Conservation (phyloP, 768 basidiomycete genomes). For the Pleurotus tuber-regium region DNA sequence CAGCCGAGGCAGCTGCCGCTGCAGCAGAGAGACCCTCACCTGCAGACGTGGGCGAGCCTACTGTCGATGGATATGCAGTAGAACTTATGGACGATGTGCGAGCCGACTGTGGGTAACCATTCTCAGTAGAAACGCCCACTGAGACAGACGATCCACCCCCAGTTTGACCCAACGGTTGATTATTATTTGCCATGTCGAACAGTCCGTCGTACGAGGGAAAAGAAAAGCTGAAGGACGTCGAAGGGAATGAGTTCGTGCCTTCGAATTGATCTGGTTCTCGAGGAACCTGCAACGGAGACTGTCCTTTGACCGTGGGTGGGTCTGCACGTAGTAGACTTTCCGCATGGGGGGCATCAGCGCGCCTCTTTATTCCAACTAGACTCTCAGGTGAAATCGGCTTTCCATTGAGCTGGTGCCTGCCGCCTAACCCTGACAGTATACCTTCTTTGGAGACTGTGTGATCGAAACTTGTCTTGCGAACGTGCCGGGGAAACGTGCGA, state of each 20-base stretch:
- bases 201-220: constrained; percentile 64
- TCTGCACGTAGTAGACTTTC: constrained; percentile 82
- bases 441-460: constrained; percentile 79
- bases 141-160: constrained; percentile 3
- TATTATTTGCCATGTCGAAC: constrained; percentile 46
- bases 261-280: constrained; percentile 36
- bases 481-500: constrained; percentile 76
- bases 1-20: constrained; percentile 63
- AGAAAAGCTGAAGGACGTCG: constrained; percentile 69
- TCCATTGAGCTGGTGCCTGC: constrained; percentile 80
- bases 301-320: constrained; percentile 54
- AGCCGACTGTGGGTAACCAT: constrained; percentile 13
- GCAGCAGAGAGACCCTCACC: constrained; percentile 61
- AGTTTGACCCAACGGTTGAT: constrained; percentile 3
- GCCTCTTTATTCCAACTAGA: constrained; percentile 70
- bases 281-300: constrained; percentile 21
- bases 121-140: constrained; percentile 4
- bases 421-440: constrained; percentile 54
- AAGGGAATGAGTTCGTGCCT: constrained; percentile 55
- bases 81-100: constrained; percentile 21
- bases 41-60: constrained; percentile 23
- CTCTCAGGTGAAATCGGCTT: constrained; percentile 66
- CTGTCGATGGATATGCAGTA: constrained; percentile 23
- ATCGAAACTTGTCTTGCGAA: constrained; percentile 94
- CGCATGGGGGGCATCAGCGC: constrained; percentile 72